These are phyloP conservation scores for Marchantia paleacea DNA, from an alignment of 225 moss, liverwort and hornwort genomes.

Conservation along the genomic window DNA sequence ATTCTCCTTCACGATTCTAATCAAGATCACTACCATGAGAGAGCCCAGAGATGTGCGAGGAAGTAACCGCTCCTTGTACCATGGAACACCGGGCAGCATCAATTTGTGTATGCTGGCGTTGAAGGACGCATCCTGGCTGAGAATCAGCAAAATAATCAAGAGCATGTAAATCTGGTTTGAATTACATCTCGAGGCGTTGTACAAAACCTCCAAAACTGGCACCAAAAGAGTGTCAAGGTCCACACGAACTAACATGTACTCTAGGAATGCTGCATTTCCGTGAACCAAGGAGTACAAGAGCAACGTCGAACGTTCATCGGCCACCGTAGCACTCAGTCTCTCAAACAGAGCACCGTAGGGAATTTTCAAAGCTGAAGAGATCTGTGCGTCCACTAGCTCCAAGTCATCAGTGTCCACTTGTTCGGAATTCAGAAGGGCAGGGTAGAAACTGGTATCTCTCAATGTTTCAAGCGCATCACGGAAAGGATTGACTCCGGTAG, in stretches of 20 bases:
- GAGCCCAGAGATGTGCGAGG: conserved; percentile 44
- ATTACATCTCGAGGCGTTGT: conserved; percentile 46
- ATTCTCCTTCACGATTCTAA: conserved; percentile 53
- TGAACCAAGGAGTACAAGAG: conserved; percentile 51
- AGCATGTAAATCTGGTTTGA: conserved; percentile 56
- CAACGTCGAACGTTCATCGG: conserved; percentile 49
- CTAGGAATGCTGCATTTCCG: conserved; percentile 47
- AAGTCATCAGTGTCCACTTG: conserved; percentile 26
- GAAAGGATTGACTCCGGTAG: conserved; percentile 35
- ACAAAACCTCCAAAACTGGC: conserved; percentile 47
- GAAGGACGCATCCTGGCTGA: conserved; percentile 53
- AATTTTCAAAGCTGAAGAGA: conserved; percentile 29
- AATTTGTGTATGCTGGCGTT: conserved; percentile 50
- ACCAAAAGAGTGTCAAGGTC: conserved; percentile 47
- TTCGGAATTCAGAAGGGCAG: conserved; percentile 23
- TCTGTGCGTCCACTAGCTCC: conserved; percentile 37
- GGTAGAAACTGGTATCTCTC: conserved; percentile 39
- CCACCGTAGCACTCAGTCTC: conserved; percentile 38
- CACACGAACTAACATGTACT: conserved; percentile 45
- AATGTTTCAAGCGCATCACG: conserved; percentile 41
- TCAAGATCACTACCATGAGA: conserved; percentile 52
- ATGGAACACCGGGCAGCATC: conserved; percentile 48
- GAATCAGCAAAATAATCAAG: conserved; percentile 44
- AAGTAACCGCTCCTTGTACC: conserved; percentile 50
- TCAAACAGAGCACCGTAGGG: conserved; percentile 45